Evolutionary conservation across 2,329 filamentous ascomycete species (phyloP).

Genomic region (Fusarium liriodendri): DNA sequence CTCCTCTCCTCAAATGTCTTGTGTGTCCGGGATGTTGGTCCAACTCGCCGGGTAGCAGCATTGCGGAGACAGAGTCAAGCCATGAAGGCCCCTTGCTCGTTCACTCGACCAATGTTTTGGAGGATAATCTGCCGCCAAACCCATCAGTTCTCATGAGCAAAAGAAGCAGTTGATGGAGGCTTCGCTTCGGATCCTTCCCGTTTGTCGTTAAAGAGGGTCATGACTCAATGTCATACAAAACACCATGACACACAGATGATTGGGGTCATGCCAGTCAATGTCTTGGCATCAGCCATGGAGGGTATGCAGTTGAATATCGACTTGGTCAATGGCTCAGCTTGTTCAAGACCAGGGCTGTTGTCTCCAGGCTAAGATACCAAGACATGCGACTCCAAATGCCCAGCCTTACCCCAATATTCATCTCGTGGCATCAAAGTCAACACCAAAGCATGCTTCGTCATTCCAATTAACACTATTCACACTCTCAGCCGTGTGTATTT

Average conservation of each 20-base stretch:
- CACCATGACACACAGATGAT: background rate
- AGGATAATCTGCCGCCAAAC: background rate
- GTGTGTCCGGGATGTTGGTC: background rate
- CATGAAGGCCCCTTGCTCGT: conserved; percentile 13
- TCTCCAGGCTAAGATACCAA: background rate
- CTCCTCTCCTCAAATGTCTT: conserved; percentile 19
- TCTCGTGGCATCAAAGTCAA: background rate
- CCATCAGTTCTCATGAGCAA: background rate
- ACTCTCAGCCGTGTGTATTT: conserved; percentile 12
- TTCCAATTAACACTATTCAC: conserved; percentile 7
- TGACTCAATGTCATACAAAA: background rate
- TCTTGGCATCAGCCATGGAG: conserved; percentile 5
- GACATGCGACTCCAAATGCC: background rate
- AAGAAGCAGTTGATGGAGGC: conserved; percentile 1
- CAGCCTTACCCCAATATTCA: conserved; percentile 1
- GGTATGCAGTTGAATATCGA: background rate
- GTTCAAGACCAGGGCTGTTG: background rate
- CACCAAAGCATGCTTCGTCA: conserved; percentile 25
- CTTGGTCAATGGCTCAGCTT: background rate
- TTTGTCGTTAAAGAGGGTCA: background rate
- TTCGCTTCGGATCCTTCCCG: background rate
- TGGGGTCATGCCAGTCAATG: background rate
- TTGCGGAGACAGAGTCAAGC: conserved; percentile 18
- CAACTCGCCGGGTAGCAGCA: conserved; percentile 15
- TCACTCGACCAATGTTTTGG: background rate